Evolutionary conservation across 202 grass and related monocot genomes (phyloP), one percentile per base, ranked within the genome.

Genomic region (Musa balbisiana): DNA sequence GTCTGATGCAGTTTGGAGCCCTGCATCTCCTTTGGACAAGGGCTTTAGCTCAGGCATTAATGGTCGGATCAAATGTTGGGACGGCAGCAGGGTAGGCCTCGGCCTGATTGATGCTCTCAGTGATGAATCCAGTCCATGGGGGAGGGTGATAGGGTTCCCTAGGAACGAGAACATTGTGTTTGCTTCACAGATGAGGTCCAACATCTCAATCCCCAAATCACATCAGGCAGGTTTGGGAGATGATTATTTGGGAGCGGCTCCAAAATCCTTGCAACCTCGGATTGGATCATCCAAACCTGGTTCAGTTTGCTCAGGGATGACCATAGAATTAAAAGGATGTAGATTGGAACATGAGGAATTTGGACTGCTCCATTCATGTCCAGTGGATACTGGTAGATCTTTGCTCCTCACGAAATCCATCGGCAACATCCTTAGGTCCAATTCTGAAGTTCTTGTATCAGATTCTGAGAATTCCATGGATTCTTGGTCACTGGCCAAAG

Each of bases 1-100:
- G 53, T 67, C 80, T 24, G 88, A 93, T 72, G 76, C 89, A 14
- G 82, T 82, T 49, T 65, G 82, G 80, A 95, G 89, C 85, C 95
- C 91, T 62, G 95, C 89, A 50, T 99, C 95, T 79, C 91, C 89
- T 72, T 85, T 92, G 20, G 96, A 95, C 80, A 99, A 92, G 83
- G 85, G 82, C 62, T 80, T 90, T 26, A 80, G 85, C 59, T 89
- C 90, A 59, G 11, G 55, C 24, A 25, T 19, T 3, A 62, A 77
- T 15, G 60, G 59, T 20, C 51, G 49, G 21, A 83, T 82, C 24
- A 53, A 86, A 80, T 82, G 85, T 15, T 99, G 91, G 84, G 89
- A 92, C 78, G 64, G 84, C 10, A 83, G 67, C 64, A 81, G 85
- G 10, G 78, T 86, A 22, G 95, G 95, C 9, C 95, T 99, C 11